Evolutionary conservation across 176 grass and related monocot genomes (phyloP).

Genomic region (Rhynchospora pubera): DNA sequence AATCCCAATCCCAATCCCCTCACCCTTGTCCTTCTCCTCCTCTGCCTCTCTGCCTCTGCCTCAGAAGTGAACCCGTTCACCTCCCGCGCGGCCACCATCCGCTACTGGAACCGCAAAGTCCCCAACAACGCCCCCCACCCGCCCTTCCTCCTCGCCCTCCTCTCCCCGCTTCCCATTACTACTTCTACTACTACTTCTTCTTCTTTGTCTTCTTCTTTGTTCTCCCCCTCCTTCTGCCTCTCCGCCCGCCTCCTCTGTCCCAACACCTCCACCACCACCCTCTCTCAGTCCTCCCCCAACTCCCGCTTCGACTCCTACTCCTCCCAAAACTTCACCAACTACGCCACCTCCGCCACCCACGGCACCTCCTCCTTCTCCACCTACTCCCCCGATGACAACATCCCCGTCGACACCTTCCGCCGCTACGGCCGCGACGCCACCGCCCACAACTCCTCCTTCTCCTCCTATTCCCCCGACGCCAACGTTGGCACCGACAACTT

Average conservation of each 20-base stretch:
- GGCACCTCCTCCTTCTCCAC: conserved; percentile 36
- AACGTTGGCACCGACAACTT: conserved; percentile 78
- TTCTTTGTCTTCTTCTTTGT: conserved; percentile 22
- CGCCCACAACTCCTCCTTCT: conserved; percentile 32
- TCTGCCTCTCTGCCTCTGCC: background rate
- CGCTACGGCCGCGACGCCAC: conserved; percentile 45
- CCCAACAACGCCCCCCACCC: conserved; percentile 85
- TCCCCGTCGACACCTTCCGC: conserved; percentile 54
- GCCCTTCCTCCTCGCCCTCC: conserved; percentile 57
- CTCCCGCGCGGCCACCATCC: conserved; percentile 59
- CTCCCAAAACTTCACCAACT: conserved; percentile 62
- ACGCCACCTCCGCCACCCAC: conserved; percentile 25
- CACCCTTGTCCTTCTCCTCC: background rate
- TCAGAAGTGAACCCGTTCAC: conserved; percentile 54
- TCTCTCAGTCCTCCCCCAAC: background rate
- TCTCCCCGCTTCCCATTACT: conserved; percentile 68
- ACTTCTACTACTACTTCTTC: too few relatives aligned
- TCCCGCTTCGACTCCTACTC: conserved; percentile 40
- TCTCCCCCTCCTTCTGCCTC: conserved; percentile 45
- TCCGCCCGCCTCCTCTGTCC: conserved; percentile 53
- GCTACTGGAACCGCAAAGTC: conserved; percentile 80
- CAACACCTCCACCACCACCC: background rate
- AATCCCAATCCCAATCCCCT: too few relatives aligned
- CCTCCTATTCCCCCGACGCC: conserved; percentile 46
- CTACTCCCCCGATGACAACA: conserved; percentile 57